Evolutionary conservation across 2,329 filamentous ascomycete species (phyloP).

Genomic region (Furcasterigmium sp.): DNA sequence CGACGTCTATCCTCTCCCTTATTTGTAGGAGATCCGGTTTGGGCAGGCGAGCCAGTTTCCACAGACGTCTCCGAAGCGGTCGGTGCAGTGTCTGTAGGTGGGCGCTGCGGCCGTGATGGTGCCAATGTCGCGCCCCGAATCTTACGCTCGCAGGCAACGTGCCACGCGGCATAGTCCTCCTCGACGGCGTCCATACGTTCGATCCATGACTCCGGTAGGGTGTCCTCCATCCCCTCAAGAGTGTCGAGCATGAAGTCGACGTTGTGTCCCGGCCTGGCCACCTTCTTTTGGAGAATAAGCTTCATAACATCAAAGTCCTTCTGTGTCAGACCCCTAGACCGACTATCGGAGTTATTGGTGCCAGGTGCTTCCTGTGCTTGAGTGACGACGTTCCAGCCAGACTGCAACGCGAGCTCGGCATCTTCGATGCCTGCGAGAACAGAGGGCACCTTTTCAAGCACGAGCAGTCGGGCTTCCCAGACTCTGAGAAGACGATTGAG

Average conservation of each 20-base stretch:
- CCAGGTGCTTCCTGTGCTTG: background rate
- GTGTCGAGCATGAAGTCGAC: constrained; percentile 84
- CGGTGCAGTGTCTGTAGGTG: constrained; percentile 13
- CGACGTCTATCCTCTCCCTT: no score
- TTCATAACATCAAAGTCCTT: constrained; percentile 55
- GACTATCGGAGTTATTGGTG: constrained; percentile 1
- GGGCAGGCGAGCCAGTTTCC: background rate
- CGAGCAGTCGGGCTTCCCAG: constrained; percentile 73
- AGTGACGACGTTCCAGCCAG: constrained; percentile 59
- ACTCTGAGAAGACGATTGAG: constrained; percentile 67
- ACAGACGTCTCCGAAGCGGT: background rate
- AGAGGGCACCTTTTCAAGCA: constrained; percentile 67
- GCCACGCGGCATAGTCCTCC: constrained; percentile 73
- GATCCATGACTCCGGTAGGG: constrained; percentile 81
- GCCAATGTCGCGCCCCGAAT: constrained; percentile 63
- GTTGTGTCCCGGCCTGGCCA: constrained; percentile 63
- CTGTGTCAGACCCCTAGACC: constrained; percentile 24
- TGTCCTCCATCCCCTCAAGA: constrained; percentile 78
- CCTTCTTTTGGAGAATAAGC: constrained; percentile 59
- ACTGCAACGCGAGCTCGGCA: constrained; percentile 57
- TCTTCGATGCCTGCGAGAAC: constrained; percentile 63
- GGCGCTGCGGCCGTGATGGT: background rate
- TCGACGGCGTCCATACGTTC: constrained; percentile 81
- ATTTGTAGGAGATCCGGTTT: background rate
- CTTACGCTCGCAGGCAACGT: constrained; percentile 67